Evolutionary conservation across 129 eudicot genomes (phyloP).

Genomic region (Erigeron canadensis): DNA sequence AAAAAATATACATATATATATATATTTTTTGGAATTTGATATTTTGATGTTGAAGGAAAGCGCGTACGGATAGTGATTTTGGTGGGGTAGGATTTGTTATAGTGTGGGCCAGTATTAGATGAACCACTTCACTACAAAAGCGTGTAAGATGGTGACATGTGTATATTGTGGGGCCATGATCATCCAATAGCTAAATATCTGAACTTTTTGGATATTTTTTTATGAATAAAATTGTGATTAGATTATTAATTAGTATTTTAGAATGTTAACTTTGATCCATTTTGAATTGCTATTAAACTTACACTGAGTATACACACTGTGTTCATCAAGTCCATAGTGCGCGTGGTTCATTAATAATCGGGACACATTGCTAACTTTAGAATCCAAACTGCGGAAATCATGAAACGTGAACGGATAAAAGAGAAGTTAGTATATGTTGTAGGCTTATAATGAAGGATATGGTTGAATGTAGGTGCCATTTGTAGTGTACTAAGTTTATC

Average conservation of each 20-base stretch:
- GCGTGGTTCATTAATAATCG: not conserved
- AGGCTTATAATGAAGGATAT: too few species aligned
- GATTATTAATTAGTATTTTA: not conserved
- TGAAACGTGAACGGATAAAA: too few species aligned
- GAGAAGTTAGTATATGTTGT: too few species aligned
- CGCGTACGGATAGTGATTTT: slow-evolving; percentile 3
- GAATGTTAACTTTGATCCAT: not conserved
- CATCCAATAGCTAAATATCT: not conserved
- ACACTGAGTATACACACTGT: not conserved
- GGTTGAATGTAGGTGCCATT: too few species aligned
- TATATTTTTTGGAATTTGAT: too few species aligned
- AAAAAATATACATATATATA: too few species aligned
- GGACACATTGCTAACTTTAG: not conserved
- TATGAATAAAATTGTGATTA: not conserved
- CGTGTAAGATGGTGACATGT: slow-evolving; percentile 18
- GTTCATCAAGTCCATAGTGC: not conserved
- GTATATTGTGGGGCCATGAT: not conserved
- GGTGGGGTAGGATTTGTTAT: too few species aligned
- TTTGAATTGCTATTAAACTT: not conserved
- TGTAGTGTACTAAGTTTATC: too few species aligned
- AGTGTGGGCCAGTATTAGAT: slow-evolving; percentile 19
- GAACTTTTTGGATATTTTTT: not conserved
- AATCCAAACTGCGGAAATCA: not conserved
- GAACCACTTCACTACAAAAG: slow-evolving; percentile 4
- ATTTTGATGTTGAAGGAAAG: not conserved